phyloP scores from a whole-genome alignment of 2,329 filamentous ascomycete genomes.

The Juglanconis oblonga region DNA sequence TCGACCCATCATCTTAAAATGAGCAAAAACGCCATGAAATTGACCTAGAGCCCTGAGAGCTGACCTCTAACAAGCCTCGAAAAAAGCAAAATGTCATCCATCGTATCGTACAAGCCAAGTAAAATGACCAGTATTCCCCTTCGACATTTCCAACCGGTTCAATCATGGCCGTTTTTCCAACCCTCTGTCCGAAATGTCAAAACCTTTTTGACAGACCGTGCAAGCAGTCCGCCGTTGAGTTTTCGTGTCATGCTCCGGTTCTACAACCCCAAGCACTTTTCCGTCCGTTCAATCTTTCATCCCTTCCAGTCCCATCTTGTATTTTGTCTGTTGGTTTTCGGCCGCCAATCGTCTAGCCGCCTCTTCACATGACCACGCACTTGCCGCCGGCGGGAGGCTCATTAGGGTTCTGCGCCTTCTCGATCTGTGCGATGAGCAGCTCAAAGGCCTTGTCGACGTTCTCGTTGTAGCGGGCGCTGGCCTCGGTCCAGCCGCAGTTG shows the following conservation, averaged over 20 bases:
- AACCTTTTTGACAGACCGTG: neutral
- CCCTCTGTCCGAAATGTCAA: neutral
- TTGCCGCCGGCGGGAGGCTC: constrained; percentile 79
- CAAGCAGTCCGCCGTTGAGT: neutral
- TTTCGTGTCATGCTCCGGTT: neutral
- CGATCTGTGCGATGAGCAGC: constrained; percentile 89
- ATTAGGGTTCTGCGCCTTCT: constrained; percentile 87
- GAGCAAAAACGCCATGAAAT: neutral
- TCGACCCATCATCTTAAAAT: neutral
- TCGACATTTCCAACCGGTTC: constrained; percentile 4
- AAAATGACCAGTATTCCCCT: neutral
- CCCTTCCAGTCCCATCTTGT: neutral
- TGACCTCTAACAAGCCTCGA: neutral
- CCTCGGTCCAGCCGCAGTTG: constrained; percentile 91
- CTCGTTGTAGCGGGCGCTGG: constrained; percentile 89
- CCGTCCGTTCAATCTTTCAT: neutral
- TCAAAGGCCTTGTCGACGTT: constrained; percentile 93
- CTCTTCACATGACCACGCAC: constrained; percentile 76
- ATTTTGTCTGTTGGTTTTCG: neutral
- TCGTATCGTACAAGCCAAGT: neutral
- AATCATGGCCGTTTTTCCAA: neutral
- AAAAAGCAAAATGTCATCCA: neutral
- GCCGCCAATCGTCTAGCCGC: neutral
- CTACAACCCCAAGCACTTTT: neutral
- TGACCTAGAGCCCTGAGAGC: neutral